Evolutionary conservation across 2,329 filamentous ascomycete genomes (phyloP).

Genomic region (Claviceps sp.): DNA sequence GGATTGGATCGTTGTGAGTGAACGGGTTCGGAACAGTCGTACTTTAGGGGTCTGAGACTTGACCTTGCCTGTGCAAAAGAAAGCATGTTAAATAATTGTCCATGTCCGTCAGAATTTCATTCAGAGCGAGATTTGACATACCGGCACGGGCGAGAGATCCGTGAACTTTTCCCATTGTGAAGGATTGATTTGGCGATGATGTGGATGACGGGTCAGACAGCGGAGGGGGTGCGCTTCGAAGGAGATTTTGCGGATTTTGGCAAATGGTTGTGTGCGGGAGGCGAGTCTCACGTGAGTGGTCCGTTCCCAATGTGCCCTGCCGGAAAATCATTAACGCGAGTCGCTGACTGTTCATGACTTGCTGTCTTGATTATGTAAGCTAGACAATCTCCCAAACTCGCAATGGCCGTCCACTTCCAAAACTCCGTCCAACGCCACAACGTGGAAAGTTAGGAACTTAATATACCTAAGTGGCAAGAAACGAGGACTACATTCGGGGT

Average conservation of each 20-base stretch:
- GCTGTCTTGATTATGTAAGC: not conserved
- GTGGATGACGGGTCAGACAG: constrained; percentile 19
- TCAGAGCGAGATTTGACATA: constrained; percentile 15
- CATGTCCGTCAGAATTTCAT: not conserved
- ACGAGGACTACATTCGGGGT: too few relatives aligned
- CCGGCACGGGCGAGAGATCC: constrained; percentile 81
- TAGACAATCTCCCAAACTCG: not conserved
- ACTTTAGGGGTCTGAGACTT: constrained; percentile 93
- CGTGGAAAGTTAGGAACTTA: too few relatives aligned
- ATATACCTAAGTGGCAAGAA: too few relatives aligned
- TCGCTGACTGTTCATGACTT: not conserved
- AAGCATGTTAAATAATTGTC: not conserved
- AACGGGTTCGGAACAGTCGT: constrained; percentile 22
- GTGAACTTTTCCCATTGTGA: constrained; percentile 84
- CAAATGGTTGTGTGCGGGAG: constrained; percentile 25
- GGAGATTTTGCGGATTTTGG: constrained; percentile 23
- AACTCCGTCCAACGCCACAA: too few relatives aligned
- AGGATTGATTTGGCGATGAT: constrained; percentile 24
- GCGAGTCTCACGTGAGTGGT: constrained; percentile 24
- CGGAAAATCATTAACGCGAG: constrained; percentile 16
- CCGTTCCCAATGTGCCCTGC: constrained; percentile 15
- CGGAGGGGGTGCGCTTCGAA: constrained; percentile 13
- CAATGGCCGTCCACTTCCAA: too few relatives aligned
- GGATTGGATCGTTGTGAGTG: not conserved
- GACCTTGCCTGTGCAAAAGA: constrained; percentile 79